These are phyloP conservation scores for Atkinsonella texensis DNA, from an alignment of 2,329 filamentous ascomycete species.

Conservation along the genomic window DNA sequence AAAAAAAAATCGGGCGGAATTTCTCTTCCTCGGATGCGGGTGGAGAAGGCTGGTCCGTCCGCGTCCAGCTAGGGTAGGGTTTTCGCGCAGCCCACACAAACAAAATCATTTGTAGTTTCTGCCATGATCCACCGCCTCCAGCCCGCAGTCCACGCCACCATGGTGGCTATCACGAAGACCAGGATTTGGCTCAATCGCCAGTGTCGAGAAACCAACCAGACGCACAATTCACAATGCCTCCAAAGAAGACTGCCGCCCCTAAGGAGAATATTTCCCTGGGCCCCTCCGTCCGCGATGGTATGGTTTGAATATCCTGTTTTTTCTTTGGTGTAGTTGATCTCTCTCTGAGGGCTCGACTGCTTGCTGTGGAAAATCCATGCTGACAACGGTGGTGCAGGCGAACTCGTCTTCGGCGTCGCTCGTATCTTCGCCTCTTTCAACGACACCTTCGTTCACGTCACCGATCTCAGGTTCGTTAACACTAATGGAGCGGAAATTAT, in stretches of 20 bases:
- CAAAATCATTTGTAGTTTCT: constrained; percentile 17
- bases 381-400: constrained; percentile 43
- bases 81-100: constrained; percentile 15
- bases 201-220: constrained; percentile 23
- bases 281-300: constrained; percentile 92
- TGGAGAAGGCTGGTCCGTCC: not conserved
- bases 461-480: constrained; percentile 77
- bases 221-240: constrained; percentile 61
- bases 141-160: constrained; percentile 13
- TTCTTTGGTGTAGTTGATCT: too few relatives aligned
- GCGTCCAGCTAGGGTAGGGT: constrained; percentile 21
- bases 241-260: constrained; percentile 77
- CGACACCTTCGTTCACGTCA: constrained; percentile 95
- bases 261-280: constrained; percentile 99
- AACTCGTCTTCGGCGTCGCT: constrained; percentile 96
- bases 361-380: not conserved
- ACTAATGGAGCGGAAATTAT: constrained; percentile 2
- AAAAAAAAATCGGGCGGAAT: not conserved
- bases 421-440: constrained; percentile 93
- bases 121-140: constrained; percentile 26
- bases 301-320: constrained; percentile 8
- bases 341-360: not conserved
- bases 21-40: constrained; percentile 1
- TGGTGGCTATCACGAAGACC: constrained; percentile 14
- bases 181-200: constrained; percentile 17